Conservation (phyloP, 164 flowering plant genomes). For the Stephania japonica region DNA sequence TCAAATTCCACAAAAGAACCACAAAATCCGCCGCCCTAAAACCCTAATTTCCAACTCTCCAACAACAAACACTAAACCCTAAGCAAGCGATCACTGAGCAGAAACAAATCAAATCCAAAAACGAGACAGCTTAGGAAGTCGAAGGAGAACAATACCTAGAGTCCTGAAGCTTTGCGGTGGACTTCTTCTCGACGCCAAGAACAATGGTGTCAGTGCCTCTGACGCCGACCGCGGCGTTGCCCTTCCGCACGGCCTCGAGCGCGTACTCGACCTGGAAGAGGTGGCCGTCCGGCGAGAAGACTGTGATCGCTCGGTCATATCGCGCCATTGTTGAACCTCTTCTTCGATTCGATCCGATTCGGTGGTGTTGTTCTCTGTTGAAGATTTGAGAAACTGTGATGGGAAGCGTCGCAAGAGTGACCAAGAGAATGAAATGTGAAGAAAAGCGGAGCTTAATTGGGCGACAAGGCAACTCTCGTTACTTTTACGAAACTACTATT, state of each 20-base stretch:
- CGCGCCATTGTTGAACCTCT: constrained; percentile 35
- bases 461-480: constrained; percentile 5
- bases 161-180: constrained; percentile 85
- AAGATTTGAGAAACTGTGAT: neutral
- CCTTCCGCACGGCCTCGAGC: constrained; percentile 95
- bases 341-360: neutral
- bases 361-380: neutral
- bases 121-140: neutral
- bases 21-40: neutral
- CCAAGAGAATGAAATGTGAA: neutral
- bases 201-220: constrained; percentile 86
- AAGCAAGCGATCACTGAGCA: neutral
- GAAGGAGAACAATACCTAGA: constrained; percentile 48
- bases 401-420: neutral
- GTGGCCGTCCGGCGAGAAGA: constrained; percentile 97
- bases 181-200: constrained; percentile 97
- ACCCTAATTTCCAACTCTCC: neutral
- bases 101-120: neutral
- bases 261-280: constrained; percentile 97
- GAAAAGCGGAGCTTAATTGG: neutral
- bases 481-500: too few species aligned
- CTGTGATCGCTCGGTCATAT: constrained; percentile 97
- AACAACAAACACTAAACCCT: constrained; percentile 10
- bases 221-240: constrained; percentile 98
- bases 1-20: neutral